Conservation (phyloP, 257 asterid species). For the Linaria vulgaris region DNA sequence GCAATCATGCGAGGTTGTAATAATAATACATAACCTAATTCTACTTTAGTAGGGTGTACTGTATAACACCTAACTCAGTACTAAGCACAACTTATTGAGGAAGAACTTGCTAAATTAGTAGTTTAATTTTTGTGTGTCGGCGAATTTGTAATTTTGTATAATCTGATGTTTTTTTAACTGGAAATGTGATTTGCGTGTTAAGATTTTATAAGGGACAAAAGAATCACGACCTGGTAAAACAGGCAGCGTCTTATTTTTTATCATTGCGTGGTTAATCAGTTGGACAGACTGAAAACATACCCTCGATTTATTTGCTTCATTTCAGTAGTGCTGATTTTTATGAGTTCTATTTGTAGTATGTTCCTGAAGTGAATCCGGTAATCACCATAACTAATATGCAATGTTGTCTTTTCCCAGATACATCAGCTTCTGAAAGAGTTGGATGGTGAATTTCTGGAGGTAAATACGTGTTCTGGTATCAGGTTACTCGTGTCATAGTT, state of each 20-base stretch:
- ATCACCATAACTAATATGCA: slow-evolving; percentile 6
- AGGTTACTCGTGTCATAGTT: neutral
- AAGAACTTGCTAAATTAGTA: neutral
- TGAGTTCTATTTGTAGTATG: neutral
- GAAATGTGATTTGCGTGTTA: too few species aligned
- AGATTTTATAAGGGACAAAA: too few species aligned
- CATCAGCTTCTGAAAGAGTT: slow-evolving; percentile 70
- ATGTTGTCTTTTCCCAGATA: slow-evolving; percentile 48
- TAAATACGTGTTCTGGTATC: slow-evolving; percentile 24
- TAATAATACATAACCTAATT: too few species aligned
- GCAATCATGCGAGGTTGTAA: too few species aligned
- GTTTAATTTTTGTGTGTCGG: too few species aligned
- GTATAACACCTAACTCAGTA: neutral
- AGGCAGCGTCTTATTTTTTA: neutral
- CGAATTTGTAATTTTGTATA: too few species aligned
- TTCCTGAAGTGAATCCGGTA: neutral
- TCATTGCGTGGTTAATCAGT: neutral
- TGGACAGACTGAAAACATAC: neutral
- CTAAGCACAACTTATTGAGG: neutral
- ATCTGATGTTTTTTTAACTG: too few species aligned
- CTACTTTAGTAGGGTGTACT: too few species aligned
- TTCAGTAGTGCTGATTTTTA: neutral
- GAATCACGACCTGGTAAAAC: neutral
- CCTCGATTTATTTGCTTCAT: neutral
- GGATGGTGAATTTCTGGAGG: slow-evolving; percentile 92